Evolutionary conservation across 2,329 filamentous ascomycete species (phyloP).

Genomic region (Aspergillus pseudoterreus): DNA sequence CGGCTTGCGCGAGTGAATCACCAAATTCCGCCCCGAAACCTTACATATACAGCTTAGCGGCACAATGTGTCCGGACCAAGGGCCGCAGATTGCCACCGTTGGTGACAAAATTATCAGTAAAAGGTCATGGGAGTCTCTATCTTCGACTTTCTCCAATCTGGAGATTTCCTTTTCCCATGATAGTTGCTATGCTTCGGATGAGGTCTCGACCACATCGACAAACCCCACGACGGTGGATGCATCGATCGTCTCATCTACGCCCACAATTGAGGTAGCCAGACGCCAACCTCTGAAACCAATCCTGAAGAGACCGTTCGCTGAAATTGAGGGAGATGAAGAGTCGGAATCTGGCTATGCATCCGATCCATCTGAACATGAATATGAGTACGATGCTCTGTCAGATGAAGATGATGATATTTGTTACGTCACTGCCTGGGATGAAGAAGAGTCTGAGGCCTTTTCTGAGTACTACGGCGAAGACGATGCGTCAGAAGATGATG

Average conservation of each 20-base stretch:
- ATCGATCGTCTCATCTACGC: slow-evolving; percentile 18
- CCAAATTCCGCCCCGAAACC: not conserved
- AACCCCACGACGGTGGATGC: slow-evolving; percentile 20
- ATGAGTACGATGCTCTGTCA: slow-evolving; percentile 12
- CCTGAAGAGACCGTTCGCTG: slow-evolving; percentile 28
- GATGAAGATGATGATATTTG: slow-evolving; percentile 28
- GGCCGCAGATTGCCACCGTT: slow-evolving; percentile 21
- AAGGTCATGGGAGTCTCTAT: slow-evolving; percentile 36
- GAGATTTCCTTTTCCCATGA: slow-evolving; percentile 37
- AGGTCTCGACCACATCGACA: slow-evolving; percentile 32
- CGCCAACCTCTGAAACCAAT: slow-evolving; percentile 31
- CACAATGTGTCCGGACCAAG: not conserved
- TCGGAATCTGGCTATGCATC: slow-evolving; percentile 39
- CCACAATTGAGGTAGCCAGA: slow-evolving; percentile 18
- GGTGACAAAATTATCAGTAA: slow-evolving; percentile 21
- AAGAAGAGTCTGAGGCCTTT: slow-evolving; percentile 24
- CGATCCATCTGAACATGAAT: slow-evolving; percentile 27
- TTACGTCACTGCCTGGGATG: slow-evolving; percentile 27
- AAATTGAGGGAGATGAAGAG: slow-evolving; percentile 23
- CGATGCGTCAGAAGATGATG: slow-evolving; percentile 33
- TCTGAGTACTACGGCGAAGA: slow-evolving; percentile 27
- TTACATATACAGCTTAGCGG: not conserved
- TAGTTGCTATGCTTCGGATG: slow-evolving; percentile 39
- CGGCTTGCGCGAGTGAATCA: slow-evolving; percentile 7
- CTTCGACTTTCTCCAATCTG: slow-evolving; percentile 33